Conservation (phyloP, 23 red algal species). For the Chondrus crispus region DNA sequence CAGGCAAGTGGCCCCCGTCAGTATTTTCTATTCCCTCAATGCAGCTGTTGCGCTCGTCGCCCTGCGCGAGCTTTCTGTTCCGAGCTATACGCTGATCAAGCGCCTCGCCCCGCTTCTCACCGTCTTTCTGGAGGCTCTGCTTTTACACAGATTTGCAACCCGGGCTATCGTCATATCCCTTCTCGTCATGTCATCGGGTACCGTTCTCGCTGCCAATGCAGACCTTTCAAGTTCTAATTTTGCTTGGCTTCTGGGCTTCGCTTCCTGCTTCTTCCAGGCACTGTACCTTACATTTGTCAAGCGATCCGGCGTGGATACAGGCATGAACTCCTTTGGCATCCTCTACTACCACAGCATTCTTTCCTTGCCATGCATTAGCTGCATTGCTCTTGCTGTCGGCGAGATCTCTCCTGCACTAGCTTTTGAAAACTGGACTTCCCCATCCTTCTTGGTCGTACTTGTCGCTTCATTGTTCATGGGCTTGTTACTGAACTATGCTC, state of each 20-base stretch:
- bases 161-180: constrained; percentile 28
- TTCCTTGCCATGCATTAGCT: constrained; percentile 65
- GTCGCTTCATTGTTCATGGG: constrained; percentile 63
- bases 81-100: constrained; percentile 89
- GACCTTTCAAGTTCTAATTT: constrained; percentile 46
- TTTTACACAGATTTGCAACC: constrained; percentile 51
- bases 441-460: constrained; percentile 69
- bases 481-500: constrained; percentile 77
- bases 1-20: constrained; percentile 59
- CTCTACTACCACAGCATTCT: constrained; percentile 83
- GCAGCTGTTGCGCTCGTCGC: constrained; percentile 76
- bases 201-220: constrained; percentile 64
- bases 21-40: constrained; percentile 88
- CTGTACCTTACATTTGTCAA: constrained; percentile 88
- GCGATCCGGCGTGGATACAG: constrained; percentile 61
- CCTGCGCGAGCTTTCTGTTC: constrained; percentile 70
- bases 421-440: constrained; percentile 41
- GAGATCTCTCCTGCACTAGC: constrained; percentile 33
- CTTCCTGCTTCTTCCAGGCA: constrained; percentile 81
- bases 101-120: constrained; percentile 84
- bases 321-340: constrained; percentile 69
- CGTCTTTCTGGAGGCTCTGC: constrained; percentile 59
- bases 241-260: constrained; percentile 74
- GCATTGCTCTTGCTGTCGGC: constrained; percentile 58
- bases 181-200: constrained; percentile 73